Conservation (phyloP, 345 rosid species). For the Hypericum perforatum region DNA sequence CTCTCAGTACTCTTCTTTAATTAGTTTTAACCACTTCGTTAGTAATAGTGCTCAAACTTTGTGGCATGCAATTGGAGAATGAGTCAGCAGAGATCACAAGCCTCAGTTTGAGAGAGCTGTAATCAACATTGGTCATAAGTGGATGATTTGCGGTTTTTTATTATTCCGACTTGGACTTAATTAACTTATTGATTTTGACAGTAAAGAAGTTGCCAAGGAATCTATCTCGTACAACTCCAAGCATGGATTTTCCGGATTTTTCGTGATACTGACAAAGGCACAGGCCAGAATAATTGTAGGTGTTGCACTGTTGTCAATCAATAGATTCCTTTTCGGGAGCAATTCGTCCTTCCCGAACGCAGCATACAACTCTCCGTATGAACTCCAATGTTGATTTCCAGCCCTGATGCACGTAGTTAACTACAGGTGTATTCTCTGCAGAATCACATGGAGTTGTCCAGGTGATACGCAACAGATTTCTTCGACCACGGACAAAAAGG, state of each 20-base stretch:
- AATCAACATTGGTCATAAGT: no score
- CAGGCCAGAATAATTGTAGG: constrained; percentile 49
- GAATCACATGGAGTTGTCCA: constrained; percentile 36
- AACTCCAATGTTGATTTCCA: constrained; percentile 10
- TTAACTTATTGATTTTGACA: constrained; percentile 15
- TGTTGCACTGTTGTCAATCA: constrained; percentile 34
- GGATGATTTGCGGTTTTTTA: no score
- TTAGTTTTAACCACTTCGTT: constrained; percentile 1
- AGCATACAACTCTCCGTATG: no score
- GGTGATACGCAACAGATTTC: constrained; percentile 31
- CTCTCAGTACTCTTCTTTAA: background rate
- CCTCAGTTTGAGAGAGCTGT: no score
- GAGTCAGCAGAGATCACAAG: no score
- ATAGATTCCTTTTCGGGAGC: no score
- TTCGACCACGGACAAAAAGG: constrained; percentile 37
- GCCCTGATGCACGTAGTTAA: constrained; percentile 5
- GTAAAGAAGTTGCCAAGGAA: constrained; percentile 40
- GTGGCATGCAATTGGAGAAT: no score
- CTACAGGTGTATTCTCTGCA: constrained; percentile 10
- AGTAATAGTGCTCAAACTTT: no score
- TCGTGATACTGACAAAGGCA: constrained; percentile 34
- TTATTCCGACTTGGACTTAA: no score
- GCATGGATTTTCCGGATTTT: constrained; percentile 54
- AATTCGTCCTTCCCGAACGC: no score
- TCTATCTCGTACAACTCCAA: constrained; percentile 48